phyloP scores from a whole-genome alignment of 345 rosid species.

The Microthlaspi erraticum region DNA sequence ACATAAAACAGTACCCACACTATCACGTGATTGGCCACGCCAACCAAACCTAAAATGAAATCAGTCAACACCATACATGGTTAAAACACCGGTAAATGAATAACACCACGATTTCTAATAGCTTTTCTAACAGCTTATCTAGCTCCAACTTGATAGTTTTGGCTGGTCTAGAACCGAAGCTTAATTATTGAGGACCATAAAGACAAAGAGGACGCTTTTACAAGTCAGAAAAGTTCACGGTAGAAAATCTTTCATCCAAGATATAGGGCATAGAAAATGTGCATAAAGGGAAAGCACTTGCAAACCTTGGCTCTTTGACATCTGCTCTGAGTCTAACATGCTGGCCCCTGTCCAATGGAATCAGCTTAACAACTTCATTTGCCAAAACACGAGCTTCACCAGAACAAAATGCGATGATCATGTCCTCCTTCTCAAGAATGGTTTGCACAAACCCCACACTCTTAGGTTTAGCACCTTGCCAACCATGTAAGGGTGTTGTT shows the following conservation, averaged over 20 bases:
- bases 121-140: slow-evolving; percentile 24
- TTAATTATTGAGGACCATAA: slow-evolving; percentile 17
- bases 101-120: slow-evolving; percentile 24
- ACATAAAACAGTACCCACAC: slow-evolving; percentile 93
- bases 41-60: slow-evolving; percentile 82
- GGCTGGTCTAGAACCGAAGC: slow-evolving; percentile 1
- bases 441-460: slow-evolving; percentile 98
- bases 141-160: slow-evolving; percentile 29
- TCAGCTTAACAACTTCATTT: slow-evolving; percentile 81
- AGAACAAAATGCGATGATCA: slow-evolving; percentile 85
- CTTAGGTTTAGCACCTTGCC: slow-evolving; percentile 91
- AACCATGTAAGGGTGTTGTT: slow-evolving; percentile 72
- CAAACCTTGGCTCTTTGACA: slow-evolving; percentile 92
- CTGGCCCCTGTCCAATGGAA: slow-evolving; percentile 96
- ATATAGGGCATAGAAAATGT: slow-evolving; percentile 1
- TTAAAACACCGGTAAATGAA: slow-evolving; percentile 26
- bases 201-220: slow-evolving; percentile 20
- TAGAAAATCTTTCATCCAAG: slow-evolving; percentile 10
- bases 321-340: slow-evolving; percentile 82
- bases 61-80: slow-evolving; percentile 30
- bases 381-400: slow-evolving; percentile 87
- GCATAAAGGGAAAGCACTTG: slow-evolving; percentile 19
- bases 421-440: slow-evolving; percentile 71
- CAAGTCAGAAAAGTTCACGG: background rate
- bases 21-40: slow-evolving; percentile 91